Evolutionary conservation across 352 stramenopile species (phyloP).

Genomic region (Globisporangium sylvaticum): DNA sequence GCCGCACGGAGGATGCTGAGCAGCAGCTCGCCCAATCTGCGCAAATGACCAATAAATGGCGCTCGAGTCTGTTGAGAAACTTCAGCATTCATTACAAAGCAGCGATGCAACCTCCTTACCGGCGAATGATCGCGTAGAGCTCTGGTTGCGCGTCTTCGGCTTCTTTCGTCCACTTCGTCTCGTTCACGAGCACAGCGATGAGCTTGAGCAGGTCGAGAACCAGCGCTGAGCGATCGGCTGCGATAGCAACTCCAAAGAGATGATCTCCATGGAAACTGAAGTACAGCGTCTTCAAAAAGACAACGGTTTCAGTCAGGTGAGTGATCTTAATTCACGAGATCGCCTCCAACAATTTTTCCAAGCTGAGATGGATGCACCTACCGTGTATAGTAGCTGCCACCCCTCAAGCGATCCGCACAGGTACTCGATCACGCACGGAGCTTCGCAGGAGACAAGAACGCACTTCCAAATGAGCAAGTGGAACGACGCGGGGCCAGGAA

Average conservation of each 20-base stretch:
- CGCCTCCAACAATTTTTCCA: no score
- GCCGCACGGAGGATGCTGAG: conserved; percentile 35
- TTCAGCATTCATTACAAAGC: background rate
- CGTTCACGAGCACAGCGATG: conserved; percentile 52
- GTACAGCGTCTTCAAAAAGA: conserved; percentile 34
- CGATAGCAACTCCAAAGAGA: conserved; percentile 16
- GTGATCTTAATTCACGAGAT: no score
- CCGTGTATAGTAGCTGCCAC: conserved; percentile 44
- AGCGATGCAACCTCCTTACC: conserved; percentile 13
- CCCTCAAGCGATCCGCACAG: conserved; percentile 28
- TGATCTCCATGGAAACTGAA: conserved; percentile 26
- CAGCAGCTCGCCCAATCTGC: conserved; percentile 43
- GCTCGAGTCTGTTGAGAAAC: background rate
- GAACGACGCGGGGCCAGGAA: conserved; percentile 24
- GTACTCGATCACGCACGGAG: conserved; percentile 21
- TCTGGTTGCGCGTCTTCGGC: conserved; percentile 23
- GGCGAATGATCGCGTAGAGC: conserved; percentile 24
- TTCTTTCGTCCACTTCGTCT: conserved; percentile 40
- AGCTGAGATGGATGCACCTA: conserved; percentile 12
- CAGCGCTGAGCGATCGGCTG: conserved; percentile 24
- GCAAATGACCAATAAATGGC: background rate
- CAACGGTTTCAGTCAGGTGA: background rate
- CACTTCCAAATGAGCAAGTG: conserved; percentile 62
- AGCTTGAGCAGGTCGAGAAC: conserved; percentile 57
- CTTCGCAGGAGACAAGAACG: conserved; percentile 48